A percentile compares a stretch with the other conserved stretches of the same genome.
phyloP scores from a whole-genome alignment of 208 protist genomes.

The Acanthamoeba castellanii region DNA sequence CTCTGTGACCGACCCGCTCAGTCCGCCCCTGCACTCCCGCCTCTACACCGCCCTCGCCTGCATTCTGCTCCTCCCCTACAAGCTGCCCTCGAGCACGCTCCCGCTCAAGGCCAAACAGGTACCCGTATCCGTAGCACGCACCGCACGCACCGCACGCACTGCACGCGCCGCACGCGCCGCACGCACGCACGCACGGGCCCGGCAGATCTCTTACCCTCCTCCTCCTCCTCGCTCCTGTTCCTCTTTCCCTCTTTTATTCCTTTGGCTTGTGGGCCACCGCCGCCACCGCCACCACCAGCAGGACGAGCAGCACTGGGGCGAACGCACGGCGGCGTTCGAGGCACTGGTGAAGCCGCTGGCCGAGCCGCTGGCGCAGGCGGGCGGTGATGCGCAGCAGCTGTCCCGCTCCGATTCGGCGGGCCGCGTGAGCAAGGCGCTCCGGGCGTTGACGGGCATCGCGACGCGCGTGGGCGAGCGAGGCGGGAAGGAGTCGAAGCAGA shows the following conservation, averaged over 20 bases:
- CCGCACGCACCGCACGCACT: too few relatives aligned
- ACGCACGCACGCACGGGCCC: too few relatives aligned
- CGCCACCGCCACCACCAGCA: not conserved
- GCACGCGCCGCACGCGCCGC: too few relatives aligned
- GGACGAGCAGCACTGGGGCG: not conserved
- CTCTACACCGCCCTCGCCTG: not conserved
- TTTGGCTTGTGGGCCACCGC: too few relatives aligned
- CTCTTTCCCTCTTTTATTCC: too few relatives aligned
- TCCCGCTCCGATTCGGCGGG: not conserved
- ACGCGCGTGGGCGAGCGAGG: not conserved
- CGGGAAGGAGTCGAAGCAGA: conserved; percentile 19
- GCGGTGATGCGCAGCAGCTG: not conserved
- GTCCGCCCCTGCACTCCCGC: not conserved
- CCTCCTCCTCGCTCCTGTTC: too few relatives aligned
- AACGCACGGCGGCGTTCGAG: not conserved
- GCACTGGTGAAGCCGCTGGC: not conserved
- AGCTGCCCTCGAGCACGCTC: not conserved
- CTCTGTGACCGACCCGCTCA: not conserved
- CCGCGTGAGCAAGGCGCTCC: not conserved
- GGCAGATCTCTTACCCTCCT: too few relatives aligned
- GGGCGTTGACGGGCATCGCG: not conserved
- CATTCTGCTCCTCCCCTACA: not conserved
- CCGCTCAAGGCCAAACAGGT: not conserved
- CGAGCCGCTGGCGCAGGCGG: not conserved
- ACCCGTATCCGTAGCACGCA: not conserved